Base-by-base conservation (phyloP, 1,284 basidiomycete genomes). In the Melampsora americana region DNA sequence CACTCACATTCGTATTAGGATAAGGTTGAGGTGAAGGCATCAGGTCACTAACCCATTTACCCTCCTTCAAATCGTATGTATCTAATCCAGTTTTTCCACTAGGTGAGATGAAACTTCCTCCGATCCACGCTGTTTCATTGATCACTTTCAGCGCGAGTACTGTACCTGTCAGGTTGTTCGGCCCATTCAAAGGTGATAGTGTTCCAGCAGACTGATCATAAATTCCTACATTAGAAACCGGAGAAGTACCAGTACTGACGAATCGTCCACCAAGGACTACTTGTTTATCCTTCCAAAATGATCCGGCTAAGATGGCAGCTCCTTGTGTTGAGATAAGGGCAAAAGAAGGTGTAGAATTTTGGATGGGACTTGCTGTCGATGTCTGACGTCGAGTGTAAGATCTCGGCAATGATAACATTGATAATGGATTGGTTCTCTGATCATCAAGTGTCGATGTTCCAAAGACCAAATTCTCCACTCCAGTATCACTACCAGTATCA, bases 291-390 rank as follows among this genome's bases (percentile, higher is more conserved):
- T 88, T 90, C 92, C 92, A 98, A 85, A 95, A 98, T 1, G 88
- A 87, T 46, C 92, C 95, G 0, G 92, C 87, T 59, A 96, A 86
- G 74, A 97, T 88, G 42, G 93, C 89, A 0, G 93, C 92, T 0
- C 91, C 89, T 0, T 87, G 84, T 0, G 88, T 86, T 1, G 88
- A 83, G 35, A 86, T 85, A 0, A 85, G 78, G 23, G 87, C 78
- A 71, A 83, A 80, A 0, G 82, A 35, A 35, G 35, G 35, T 4
- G 35, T 35, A 35, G 35, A 35, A 35, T 3, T 4, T 35, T 35
- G 35, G 9, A 9, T 35, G 3, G 35, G 35, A 35, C 35, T 35
- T 35, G 35, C 9, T 35, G 35, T 35, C 3, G 35, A 4, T 35
- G 35, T 35, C 35, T 35, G 35, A 35, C 35, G 35, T 35, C 35